Evolutionary conservation across 371 early-diverging fungal species (phyloP), one percentile per base, ranked within the genome.

Genomic region (Mucor irregularis): DNA sequence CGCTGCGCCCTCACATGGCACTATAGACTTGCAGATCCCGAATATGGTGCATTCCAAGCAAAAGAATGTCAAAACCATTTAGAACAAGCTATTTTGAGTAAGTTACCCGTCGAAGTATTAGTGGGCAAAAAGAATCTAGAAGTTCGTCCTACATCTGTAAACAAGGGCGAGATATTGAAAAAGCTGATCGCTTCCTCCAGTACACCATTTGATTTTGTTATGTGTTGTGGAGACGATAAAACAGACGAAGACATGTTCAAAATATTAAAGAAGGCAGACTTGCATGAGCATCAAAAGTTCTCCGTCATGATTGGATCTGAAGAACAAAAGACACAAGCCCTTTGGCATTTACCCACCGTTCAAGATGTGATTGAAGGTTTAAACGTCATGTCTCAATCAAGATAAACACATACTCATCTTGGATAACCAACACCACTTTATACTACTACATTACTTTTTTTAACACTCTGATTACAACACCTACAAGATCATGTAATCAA

Each of bases 111-210:
- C 4, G 98, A 97, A 69, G 89, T 97, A 21, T 59, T 98, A 49
- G 84, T 95, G 1, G 98, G 99, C 40, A 96, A 97, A 68, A 98
- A 97, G 81, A 95, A 94, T 49, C 77, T 98, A 2, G 97, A 98
- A 69, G 96, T 96, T 13, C 81, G 93, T 0, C 93, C 93, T 3
- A 80, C 79, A 3, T 63, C 74, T 5, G 80, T 90, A 55, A 95
- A 89, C 70, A 91, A 90, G 77, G 99, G 99, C 11, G 96, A 96
- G 65, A 93, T 97, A 55, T 90, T 97, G 54, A 93, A 93, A 62
- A 83, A 92, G 6, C 71, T 98, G 28, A 48, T 90, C 22, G 65
- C 56, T 1, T 56, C 58, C 5, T 69, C 73, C 50, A 78, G 80
- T 1, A 81, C 80, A 29, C 83, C 82, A 0, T 58, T 61, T 51